Evolutionary conservation across 768 basidiomycete species (phyloP), one percentile per base, ranked within the genome.

Genomic region (Phylloporus sp.): DNA sequence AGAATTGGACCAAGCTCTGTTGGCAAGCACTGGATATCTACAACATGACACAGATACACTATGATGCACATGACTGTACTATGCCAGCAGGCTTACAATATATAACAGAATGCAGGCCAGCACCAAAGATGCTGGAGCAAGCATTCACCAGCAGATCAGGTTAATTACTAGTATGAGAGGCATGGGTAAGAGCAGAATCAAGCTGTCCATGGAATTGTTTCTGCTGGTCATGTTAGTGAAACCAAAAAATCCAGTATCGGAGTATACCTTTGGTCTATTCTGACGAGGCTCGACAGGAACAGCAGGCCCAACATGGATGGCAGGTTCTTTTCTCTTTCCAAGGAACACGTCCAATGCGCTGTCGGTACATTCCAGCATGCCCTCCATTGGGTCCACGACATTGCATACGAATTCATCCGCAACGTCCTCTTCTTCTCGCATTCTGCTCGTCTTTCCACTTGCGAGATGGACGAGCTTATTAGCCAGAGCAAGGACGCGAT

Each of bases 311-410:
- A 87, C 67, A 11, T 72, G 70, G 39, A 88, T 83, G 2, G 76
- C 80, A 31, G 83, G 78, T 0, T 78, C 71, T 65, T 85, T 91
- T 43, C 73, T 80, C 50, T 76, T 71, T 5, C 91, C 91, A 31
- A 81, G 71, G 53, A 78, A 78, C 53, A 86, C 80, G 58, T 98
- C 95, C 29, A 99, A 66, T 53, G 80, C 81, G 9, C 81, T 84
- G 61, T 97, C 93, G 5, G 90, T 87, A 42, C 81, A 76, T 67
- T 98, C 96, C 48, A 96, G 66, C 42, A 97, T 64, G 38, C 78
- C 75, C 62, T 99, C 95, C 75, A 95, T 79, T 0, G 80, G 71
- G 59, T 92, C 90, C n/a, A 90, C 84, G 3, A 95, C 75, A 18
- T 80, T 65, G 15, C 79, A 72, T 54, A 86, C 78, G 63, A 92